phyloP scores from a whole-genome alignment of 176 grass and related monocot species.

The Eleusine indica region DNA sequence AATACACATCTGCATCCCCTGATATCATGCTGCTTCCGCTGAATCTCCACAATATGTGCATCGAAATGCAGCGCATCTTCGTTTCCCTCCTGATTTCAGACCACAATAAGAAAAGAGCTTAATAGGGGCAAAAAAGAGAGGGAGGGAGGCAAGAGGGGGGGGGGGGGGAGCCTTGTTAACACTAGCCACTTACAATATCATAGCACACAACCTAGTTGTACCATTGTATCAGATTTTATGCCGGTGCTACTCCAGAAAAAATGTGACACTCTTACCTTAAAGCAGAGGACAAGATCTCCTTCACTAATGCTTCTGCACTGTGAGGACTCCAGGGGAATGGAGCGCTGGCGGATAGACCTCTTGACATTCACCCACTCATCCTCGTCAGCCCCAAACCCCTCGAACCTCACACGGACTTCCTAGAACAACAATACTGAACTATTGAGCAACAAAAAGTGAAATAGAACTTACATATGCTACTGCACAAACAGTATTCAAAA shows the following conservation, averaged over 20 bases:
- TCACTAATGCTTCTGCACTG: constrained; percentile 63
- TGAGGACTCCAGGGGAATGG: constrained; percentile 84
- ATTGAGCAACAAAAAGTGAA: not conserved
- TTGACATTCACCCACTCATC: constrained; percentile 98
- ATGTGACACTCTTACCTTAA: constrained; percentile 46
- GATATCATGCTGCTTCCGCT: constrained; percentile 85
- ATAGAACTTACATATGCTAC: not conserved
- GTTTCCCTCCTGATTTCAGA: constrained; percentile 59
- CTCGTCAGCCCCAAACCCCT: constrained; percentile 84
- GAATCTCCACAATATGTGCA: constrained; percentile 70
- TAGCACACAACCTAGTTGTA: not conserved
- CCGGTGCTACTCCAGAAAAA: not conserved
- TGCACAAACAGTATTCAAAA: constrained; percentile 3
- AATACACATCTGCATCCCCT: constrained; percentile 94
- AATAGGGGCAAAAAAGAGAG: not conserved
- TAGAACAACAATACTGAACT: constrained; percentile 42
- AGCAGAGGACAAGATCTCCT: constrained; percentile 94
- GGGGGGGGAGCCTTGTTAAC: not conserved
- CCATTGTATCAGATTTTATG: not conserved
- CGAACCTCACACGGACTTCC: constrained; percentile 92
- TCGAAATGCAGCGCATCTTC: constrained; percentile 88
- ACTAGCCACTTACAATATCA: not conserved
- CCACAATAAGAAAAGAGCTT: constrained; percentile 18
- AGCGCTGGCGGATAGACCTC: constrained; percentile 71
- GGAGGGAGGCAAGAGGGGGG: too few relatives aligned